Conservation (phyloP, 2,329 filamentous ascomycete species). For the Claviceps arundinis region DNA sequence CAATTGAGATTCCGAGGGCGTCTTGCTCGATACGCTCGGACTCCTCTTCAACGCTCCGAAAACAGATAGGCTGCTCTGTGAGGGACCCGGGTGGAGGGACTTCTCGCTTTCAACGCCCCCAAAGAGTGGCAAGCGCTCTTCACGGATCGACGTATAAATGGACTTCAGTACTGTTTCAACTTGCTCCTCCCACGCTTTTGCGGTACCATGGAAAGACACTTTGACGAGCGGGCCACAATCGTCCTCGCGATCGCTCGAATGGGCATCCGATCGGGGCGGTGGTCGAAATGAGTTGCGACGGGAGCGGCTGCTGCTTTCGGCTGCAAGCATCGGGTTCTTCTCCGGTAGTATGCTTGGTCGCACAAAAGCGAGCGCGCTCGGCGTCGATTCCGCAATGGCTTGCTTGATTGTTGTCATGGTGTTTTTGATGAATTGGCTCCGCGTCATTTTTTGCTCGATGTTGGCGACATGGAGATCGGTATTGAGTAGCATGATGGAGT, state of each 20-base stretch:
- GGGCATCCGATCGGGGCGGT: slow-evolving; percentile 31
- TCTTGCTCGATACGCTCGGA: slow-evolving; percentile 85
- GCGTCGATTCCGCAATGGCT: slow-evolving; percentile 58
- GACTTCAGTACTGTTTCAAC: slow-evolving; percentile 84
- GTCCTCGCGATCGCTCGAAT: slow-evolving; percentile 28
- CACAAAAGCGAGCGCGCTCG: slow-evolving; percentile 43
- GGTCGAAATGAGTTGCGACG: slow-evolving; percentile 38
- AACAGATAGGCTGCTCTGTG: slow-evolving; percentile 56
- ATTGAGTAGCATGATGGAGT: slow-evolving; percentile 88
- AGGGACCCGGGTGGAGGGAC: slow-evolving; percentile 22
- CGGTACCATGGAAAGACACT: slow-evolving; percentile 57
- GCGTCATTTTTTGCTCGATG: slow-evolving; percentile 93
- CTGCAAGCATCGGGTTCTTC: slow-evolving; percentile 18
- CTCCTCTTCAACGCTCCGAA: slow-evolving; percentile 68
- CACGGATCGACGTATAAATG: slow-evolving; percentile 81
- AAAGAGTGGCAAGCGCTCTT: slow-evolving; percentile 75
- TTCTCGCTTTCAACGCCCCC: slow-evolving; percentile 43
- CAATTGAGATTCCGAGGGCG: slow-evolving; percentile 67
- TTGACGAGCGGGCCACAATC: slow-evolving; percentile 67
- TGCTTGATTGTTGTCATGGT: slow-evolving; percentile 81
- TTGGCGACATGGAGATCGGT: slow-evolving; percentile 92
- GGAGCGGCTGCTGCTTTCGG: slow-evolving; percentile 26
- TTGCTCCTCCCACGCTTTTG: slow-evolving; percentile 76
- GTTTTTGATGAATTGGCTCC: slow-evolving; percentile 88
- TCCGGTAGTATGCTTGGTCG: slow-evolving; percentile 42